Evolutionary conservation across 306 rosid species (phyloP).

Genomic region (Spatholobus suberectus): DNA sequence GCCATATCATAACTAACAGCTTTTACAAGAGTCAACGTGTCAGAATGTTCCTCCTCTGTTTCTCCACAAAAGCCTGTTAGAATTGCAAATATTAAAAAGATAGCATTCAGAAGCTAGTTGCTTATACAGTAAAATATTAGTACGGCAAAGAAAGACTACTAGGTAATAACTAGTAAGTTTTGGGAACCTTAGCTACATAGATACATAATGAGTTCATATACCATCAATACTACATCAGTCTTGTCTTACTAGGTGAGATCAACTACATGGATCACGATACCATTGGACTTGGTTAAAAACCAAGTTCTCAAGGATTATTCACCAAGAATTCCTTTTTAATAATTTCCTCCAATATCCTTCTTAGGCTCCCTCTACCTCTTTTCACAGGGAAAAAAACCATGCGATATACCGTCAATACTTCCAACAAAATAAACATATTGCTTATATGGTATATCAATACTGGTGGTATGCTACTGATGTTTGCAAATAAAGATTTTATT

Average conservation of each 20-base stretch:
- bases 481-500: background rate
- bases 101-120: conserved; percentile 5
- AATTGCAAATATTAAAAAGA: conserved; percentile 37
- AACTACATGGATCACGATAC: background rate
- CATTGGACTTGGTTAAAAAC: background rate
- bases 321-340: background rate
- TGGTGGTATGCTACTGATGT: conserved; percentile 6
- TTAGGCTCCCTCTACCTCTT: background rate
- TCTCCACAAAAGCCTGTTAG: conserved; percentile 93
- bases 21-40: conserved; percentile 73
- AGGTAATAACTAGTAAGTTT: conserved; percentile 18
- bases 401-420: background rate
- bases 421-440: conserved; percentile 18
- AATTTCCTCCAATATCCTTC: background rate
- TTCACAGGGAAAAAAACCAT: background rate
- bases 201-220: conserved; percentile 7
- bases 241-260: background rate
- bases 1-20: conserved; percentile 94
- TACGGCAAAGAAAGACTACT: conserved; percentile 3
- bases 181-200: conserved; percentile 20
- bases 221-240: background rate
- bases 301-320: background rate
- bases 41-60: conserved; percentile 86
- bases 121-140: background rate
- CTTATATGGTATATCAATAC: conserved; percentile 10